Evolutionary conservation across 2,329 filamentous ascomycete genomes (phyloP).

Genomic region (Arthroderma sp.): DNA sequence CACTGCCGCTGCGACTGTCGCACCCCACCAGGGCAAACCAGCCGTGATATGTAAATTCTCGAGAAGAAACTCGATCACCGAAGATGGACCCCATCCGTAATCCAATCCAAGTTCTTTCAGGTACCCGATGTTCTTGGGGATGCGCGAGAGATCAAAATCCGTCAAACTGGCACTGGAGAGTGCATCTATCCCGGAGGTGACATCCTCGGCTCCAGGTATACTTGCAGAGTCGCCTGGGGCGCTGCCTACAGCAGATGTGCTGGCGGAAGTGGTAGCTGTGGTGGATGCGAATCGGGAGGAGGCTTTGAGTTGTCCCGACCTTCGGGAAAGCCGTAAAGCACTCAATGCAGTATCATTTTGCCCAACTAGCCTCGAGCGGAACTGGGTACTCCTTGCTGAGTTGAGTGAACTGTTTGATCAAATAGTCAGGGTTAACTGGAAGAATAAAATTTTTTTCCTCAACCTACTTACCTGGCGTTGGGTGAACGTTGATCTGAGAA

Average conservation of each 20-base stretch:
- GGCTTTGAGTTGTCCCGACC: constrained; percentile 7
- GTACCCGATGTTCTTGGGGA: constrained; percentile 70
- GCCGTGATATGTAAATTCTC: constrained; percentile 70
- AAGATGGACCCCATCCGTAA: constrained; percentile 70
- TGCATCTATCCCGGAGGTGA: constrained; percentile 8
- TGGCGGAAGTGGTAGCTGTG: constrained; percentile 18
- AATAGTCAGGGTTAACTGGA: not conserved
- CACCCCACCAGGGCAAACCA: constrained; percentile 71
- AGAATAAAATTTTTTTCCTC: not conserved
- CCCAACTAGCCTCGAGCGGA: not conserved
- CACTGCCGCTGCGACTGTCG: constrained; percentile 55
- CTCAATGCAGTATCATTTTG: constrained; percentile 1
- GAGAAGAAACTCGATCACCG: constrained; percentile 59
- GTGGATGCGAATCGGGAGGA: constrained; percentile 27
- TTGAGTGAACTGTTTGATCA: constrained; percentile 11
- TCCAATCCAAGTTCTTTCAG: constrained; percentile 72
- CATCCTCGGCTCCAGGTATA: constrained; percentile 7
- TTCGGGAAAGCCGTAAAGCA: not conserved
- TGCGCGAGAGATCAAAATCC: constrained; percentile 36
- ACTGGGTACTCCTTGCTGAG: constrained; percentile 6
- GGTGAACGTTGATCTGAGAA: constrained; percentile 21
- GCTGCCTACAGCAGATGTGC: constrained; percentile 13
- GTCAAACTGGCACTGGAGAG: constrained; percentile 18
- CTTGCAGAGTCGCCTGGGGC: constrained; percentile 10
- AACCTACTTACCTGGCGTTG: constrained; percentile 25